phyloP scores from a whole-genome alignment of 495 filamentous ascomycete genomes.

The Xeromyces bisporus region DNA sequence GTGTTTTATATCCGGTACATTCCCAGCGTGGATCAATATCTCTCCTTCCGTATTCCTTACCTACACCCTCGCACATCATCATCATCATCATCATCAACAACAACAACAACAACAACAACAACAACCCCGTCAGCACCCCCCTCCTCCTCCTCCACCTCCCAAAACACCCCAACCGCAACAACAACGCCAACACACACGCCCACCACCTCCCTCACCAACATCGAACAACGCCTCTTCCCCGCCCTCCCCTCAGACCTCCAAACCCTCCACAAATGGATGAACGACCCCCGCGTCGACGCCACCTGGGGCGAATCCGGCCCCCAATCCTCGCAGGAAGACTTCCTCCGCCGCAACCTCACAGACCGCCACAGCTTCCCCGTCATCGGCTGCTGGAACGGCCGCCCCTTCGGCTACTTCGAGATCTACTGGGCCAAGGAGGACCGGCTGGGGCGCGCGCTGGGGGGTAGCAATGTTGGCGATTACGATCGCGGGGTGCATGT shows the following conservation, averaged over 20 bases:
- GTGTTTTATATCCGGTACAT: conserved; percentile 81
- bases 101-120: too few relatives aligned
- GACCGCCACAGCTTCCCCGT: conserved; percentile 69
- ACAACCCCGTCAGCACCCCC: conserved; percentile 9
- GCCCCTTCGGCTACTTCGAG: conserved; percentile 95
- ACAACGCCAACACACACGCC: too few relatives aligned
- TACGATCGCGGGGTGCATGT: conserved; percentile 84
- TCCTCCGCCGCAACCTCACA: conserved; percentile 47
- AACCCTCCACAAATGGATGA: conserved; percentile 80
- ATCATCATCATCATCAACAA: conserved; percentile 9
- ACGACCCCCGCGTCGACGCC: conserved; percentile 61
- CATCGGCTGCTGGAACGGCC: conserved; percentile 86
- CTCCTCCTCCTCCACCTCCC: conserved; percentile 9
- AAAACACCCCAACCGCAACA: too few relatives aligned
- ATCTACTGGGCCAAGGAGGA: conserved; percentile 99
- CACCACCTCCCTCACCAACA: conserved; percentile 11
- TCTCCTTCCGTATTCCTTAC: conserved; percentile 69
- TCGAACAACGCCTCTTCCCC: conserved; percentile 15
- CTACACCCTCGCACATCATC: conserved; percentile 14
- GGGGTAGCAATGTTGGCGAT: conserved; percentile 39
- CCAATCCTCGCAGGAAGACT: conserved; percentile 42
- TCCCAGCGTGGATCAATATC: conserved; percentile 63
- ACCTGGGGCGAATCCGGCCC: conserved; percentile 68
- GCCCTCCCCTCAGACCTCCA: conserved; percentile 43
- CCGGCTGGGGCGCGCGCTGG: conserved; percentile 46